Base-by-base conservation (phyloP, 371 early-diverging fungal genomes). In the Dinochytrium kinnereticum region DNA sequence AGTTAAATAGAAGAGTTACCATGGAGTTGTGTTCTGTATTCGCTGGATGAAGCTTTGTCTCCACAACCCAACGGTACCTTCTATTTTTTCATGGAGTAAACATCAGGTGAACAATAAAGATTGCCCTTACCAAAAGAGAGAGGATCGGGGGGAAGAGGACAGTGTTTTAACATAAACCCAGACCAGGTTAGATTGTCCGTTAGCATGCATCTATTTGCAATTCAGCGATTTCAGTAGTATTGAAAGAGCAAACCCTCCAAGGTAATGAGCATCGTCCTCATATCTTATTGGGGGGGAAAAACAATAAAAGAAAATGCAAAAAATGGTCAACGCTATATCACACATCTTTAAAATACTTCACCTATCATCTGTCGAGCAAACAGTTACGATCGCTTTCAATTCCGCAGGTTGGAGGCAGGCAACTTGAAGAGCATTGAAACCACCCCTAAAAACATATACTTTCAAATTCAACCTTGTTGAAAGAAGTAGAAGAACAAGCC, bases 101-200 rank as follows among this genome's bases (percentile, higher is more conserved):
- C 7, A 31, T 7, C 64, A 24, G 5, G 26, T 21, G 24, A 13
- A 53, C 26, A 53, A 13, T 21, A 53, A 53, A 5, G 26, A 53
- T 21, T n/a, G 55, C n/a, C 13, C 49, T n/a, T 24, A 61, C 61
- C 61, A 24, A 61, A 34, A 24, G 36, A 30, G 24, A 7, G 2
- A 17, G 66, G 66, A 28, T 66, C 66, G 2, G 66, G 66, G 2
- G 66, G 66, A 19, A 66, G 44, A 3, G 66, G 44, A 40, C 44
- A 40, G 44, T 66, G 66, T 44, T 66, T 66, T 2, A 66, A 44
- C 66, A 66, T 66, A 30, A 66, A 66, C 36, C 44, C 38, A 7
- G 66, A 38, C 66, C 66, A 66, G 3, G 66, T 66, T 44, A 66
- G 30, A 37, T 66, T 66, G 30, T 66, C 66, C n/a, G 66, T 66